Evolutionary conservation across 257 asterid genomes (phyloP), one percentile per base, ranked within the genome.

Genomic region (Solanum medicagineum): DNA sequence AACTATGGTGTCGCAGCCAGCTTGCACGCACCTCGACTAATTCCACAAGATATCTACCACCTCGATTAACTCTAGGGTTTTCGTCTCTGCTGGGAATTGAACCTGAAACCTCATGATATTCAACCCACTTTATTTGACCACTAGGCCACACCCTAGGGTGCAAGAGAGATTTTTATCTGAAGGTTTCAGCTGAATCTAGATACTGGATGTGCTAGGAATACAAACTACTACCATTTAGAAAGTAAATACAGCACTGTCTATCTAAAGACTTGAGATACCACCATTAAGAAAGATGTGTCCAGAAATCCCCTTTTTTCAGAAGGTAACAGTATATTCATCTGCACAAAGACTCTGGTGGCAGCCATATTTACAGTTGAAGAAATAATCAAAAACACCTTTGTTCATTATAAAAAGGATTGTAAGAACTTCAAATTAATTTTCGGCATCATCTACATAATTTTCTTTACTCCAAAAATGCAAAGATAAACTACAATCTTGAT

Each of bases 291-390:
- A 79, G 66, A 79, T 10, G 49, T 29, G 79, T 8, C 80, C 15
- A 87, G 87, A 86, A 86, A 87, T 80, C 97, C 54, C 53, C 24
- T 70, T 36, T 70, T 42, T 42, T 36, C 75, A 68, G 54, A 42
- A 42, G 80, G 26, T 6, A 44, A 71, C 80, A 20, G 54, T 42
- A 65, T 71, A 71, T 71, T 71, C 80, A 42, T 22, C 69, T 3
- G 36, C 69, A 62, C 69, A 22, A 62, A 62, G 69, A 22, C 69
- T 22, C 7, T n/a, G 69, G 32, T n/a, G 66, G 66, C 14, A 59
- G 29, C 29, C 66, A n/a, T 59, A 59, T n/a, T 59, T 59, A 59
- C 29, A 59, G 24, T 22, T 62, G 1, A 62, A 22, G 36, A 62
- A 22, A 15, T 62, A 32, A 62, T 10, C 32, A 62, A 62, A 57